Base-by-base conservation (phyloP, 305 asterid genomes). In the Rubia balearica region DNA sequence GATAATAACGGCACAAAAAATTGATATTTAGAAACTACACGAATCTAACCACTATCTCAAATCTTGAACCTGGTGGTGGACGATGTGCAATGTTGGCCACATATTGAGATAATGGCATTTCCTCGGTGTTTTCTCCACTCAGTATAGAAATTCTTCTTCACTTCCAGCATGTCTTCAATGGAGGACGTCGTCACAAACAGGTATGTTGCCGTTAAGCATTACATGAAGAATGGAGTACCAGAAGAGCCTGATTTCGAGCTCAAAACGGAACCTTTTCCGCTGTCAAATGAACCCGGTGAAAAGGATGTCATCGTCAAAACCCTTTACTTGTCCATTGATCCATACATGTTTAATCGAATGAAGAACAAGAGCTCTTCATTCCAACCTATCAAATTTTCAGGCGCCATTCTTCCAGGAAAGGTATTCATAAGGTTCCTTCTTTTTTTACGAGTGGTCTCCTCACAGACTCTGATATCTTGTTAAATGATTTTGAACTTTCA, bases 321-420 rank as follows among this genome's bases (percentile, higher is more conserved):
- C 75, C 74, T 88, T 22, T 83, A 80, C 10, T 80, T 83, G 3
- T 88, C 91, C 2, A 75, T 88, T 46, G 95, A 88, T 66, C 89
- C 95, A 1, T 86, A 84, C 76, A 91, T 84, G 65, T 71, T 88
- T 24, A 86, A 84, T 74, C 87, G 91, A 42, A 86, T 88, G 89
- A 88, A 86, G 77, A 27, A 30, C 41, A 7, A 5, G 21, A 40
- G 30, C 21, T 64, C 51, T 11, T 63, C 49, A 12, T 17, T 1
- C 14, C 13, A 38, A 36, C 27, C 49, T 24, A 16, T 38, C 41
- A 17, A 17, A 36, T 38, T 14, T 38, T 17, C 68, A 14, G 14
- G 68, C 1, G 5, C 27, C 67, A 60, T 85, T 38, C 10, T 9
- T 24, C 87, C 87, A 3, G 87, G 80, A 62, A 68, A 80, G 75